Conservation (phyloP, 441 rosid genomes). For the Gossypium schwendimanii region DNA sequence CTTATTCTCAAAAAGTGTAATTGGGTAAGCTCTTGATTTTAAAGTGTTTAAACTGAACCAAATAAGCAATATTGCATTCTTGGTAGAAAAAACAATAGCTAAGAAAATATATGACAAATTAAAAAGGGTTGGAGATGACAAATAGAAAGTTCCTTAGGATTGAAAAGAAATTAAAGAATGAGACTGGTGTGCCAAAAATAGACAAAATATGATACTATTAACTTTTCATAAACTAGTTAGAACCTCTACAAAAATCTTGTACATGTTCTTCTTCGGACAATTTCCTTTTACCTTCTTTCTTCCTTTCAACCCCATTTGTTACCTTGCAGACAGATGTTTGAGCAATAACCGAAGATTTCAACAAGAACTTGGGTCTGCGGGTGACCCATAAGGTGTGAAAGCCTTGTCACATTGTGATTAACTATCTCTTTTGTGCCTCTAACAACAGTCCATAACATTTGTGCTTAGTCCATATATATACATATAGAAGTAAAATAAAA, state of each 20-base stretch:
- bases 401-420: constrained; percentile 72
- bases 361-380: constrained; percentile 54
- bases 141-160: background rate
- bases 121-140: background rate
- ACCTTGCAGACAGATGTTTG: constrained; percentile 48
- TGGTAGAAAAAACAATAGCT: background rate
- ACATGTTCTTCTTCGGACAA: constrained; percentile 84
- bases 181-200: background rate
- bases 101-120: background rate
- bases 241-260: constrained; percentile 67
- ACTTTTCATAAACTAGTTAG: constrained; percentile 64
- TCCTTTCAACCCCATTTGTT: constrained; percentile 62
- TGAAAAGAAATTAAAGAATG: constrained; percentile 29
- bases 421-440: constrained; percentile 92
- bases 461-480: constrained; percentile 2
- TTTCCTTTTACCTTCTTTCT: constrained; percentile 55
- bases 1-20: too few species aligned
- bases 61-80: background rate
- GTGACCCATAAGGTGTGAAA: constrained; percentile 69
- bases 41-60: background rate
- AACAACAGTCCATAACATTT: constrained; percentile 85
- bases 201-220: constrained; percentile 20
- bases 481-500: background rate
- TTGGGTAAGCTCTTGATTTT: background rate
- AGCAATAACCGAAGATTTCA: constrained; percentile 45